Evolutionary conservation across 2,329 filamentous ascomycete genomes (phyloP).

Genomic region (Fusarium pininemorale): DNA sequence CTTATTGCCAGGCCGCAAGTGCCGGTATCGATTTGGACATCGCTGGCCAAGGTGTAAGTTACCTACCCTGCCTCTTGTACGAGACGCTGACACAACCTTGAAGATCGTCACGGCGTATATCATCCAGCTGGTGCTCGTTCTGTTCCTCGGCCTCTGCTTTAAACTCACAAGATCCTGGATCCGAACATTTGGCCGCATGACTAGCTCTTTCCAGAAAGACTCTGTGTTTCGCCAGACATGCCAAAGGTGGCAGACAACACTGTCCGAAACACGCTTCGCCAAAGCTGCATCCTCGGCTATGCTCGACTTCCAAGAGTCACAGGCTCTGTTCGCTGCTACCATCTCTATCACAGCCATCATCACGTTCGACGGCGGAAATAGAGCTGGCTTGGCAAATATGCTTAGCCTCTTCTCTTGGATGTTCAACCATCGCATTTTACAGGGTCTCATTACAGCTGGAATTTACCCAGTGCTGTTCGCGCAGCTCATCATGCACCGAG

Average conservation of each 20-base stretch:
- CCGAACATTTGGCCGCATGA: not conserved
- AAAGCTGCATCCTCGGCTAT: not conserved
- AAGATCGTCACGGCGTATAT: not conserved
- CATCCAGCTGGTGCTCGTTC: not conserved
- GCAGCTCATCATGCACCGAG: not conserved
- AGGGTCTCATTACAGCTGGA: not conserved
- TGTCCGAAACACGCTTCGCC: not conserved
- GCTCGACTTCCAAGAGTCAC: not conserved
- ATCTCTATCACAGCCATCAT: not conserved
- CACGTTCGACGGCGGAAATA: not conserved
- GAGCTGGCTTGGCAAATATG: not conserved
- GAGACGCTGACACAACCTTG: not conserved
- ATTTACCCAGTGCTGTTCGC: not conserved
- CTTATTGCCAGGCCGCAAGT: not conserved
- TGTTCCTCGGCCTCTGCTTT: not conserved
- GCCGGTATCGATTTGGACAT: not conserved
- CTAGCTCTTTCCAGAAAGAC: not conserved
- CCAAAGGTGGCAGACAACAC: not conserved
- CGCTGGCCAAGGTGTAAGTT: not conserved
- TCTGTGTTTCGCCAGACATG: rapidly evolving
- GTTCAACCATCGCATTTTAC: not conserved
- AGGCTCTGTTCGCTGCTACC: not conserved
- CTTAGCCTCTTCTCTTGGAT: not conserved
- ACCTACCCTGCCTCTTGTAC: rapidly evolving
- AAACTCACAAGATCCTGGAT: not conserved